Evolutionary conservation across 495 filamentous ascomycete species (phyloP), one percentile per base, ranked within the genome.

Genomic region (Annulohypoxylon maeteangense): DNA sequence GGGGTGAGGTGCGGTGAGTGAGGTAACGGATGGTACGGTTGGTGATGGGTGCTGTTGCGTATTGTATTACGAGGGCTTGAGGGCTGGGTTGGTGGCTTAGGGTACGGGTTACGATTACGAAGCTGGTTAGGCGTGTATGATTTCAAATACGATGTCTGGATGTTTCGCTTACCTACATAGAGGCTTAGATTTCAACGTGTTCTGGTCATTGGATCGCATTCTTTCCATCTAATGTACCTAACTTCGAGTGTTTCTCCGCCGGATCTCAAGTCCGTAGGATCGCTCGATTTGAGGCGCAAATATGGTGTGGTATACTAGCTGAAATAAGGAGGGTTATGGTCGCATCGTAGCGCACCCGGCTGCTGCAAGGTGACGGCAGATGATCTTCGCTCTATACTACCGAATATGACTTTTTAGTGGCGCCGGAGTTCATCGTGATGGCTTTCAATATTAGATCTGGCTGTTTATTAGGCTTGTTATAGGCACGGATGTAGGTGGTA

Each of bases 361-460:
- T 42, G 29, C 62, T 71, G 68, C 63, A 66, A 40, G 58, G 50
- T 71, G 68, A 71, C 36, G 63, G 63, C 67, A 67, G 51, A 59
- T 63, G 63, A 71, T 67, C 63, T 62, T 67, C 68, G 51, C 27
- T n/a, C 12, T 25, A 34, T 61, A 45, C 42, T 51, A 40, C 68
- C 62, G 3, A 57, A 65, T 29, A 62, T 22, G 42, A 29, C 42
- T 31, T 25, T 34, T 59, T 34, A 42, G 62, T 42, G 34, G 14
- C 22, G 2, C 23, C 38, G 16, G 32, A 40, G 62, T 62, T 71
- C 50, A 45, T 67, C 36, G 57, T 53, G 68, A 66, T 62, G 31
- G 56, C 51, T 40, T 47, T 22, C 5, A 32, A 58, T 69, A 51
- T 40, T 45, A 25, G 1, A 31, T 32, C 38, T 18, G 1, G 16